Percentiles rank a stretch among this genome's conserved stretches.
Evolutionary conservation across 306 rosid genomes (phyloP).

Genomic region (Rosa chinensis): DNA sequence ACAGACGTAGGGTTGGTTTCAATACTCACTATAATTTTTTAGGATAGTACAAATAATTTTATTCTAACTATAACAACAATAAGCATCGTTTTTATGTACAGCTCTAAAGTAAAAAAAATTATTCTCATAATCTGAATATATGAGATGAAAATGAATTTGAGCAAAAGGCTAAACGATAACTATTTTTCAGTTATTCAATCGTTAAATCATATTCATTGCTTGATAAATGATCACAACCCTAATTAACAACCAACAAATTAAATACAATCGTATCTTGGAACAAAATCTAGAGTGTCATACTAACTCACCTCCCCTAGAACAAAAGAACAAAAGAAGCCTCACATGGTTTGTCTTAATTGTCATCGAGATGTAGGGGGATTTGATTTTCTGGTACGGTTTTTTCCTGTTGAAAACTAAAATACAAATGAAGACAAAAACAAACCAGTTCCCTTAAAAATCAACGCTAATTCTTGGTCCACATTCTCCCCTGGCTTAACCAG

Average conservation of each 20-base stretch:
- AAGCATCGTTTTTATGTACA: too few relatives aligned
- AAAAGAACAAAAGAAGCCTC: background rate
- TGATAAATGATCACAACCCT: background rate
- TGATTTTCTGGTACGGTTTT: background rate
- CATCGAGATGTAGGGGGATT: background rate
- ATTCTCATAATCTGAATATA: too few relatives aligned
- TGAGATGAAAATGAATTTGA: too few relatives aligned
- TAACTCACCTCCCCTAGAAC: background rate
- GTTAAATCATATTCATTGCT: background rate
- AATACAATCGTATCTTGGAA: background rate
- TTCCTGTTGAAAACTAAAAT: background rate
- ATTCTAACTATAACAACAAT: too few relatives aligned
- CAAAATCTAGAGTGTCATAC: background rate
- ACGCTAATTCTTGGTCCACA: background rate
- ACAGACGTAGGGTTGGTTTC: too few relatives aligned
- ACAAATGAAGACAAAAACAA: background rate
- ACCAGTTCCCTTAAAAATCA: background rate
- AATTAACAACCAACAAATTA: background rate
- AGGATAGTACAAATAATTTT: too few relatives aligned
- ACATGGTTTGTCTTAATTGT: background rate
- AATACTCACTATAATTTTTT: too few relatives aligned
- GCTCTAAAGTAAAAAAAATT: too few relatives aligned
- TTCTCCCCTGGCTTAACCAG: background rate
- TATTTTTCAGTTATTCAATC: background rate
- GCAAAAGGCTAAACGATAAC: too few relatives aligned